These are phyloP conservation scores for Chrysanthemum lavandulifolium DNA, from an alignment of 129 eudicot genomes.

Conservation along the genomic window DNA sequence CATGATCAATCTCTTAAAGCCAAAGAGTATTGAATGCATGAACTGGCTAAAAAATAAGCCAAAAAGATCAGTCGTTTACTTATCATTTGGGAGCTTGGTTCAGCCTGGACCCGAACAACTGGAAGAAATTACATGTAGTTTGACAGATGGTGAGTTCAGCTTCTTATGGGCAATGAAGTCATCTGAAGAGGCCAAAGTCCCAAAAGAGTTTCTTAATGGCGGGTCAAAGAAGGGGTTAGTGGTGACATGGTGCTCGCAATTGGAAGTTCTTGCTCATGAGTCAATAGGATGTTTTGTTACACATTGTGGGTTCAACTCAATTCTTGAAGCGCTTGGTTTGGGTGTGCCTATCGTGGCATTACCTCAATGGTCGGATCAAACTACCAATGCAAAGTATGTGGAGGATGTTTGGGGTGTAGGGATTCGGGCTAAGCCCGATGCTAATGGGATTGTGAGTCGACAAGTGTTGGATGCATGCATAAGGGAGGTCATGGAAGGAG, in stretches of 20 bases:
- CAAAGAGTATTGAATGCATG: conserved; percentile 30
- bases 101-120: conserved; percentile 33
- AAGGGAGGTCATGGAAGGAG: conserved; percentile 45
- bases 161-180: conserved; percentile 40
- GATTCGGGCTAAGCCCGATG: conserved; percentile 29
- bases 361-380: conserved; percentile 44
- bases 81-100: conserved; percentile 35
- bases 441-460: conserved; percentile 33
- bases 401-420: conserved; percentile 45
- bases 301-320: conserved; percentile 43
- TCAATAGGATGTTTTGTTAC: conserved; percentile 45
- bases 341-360: conserved; percentile 39
- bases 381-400: conserved; percentile 39
- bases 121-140: conserved; percentile 27
- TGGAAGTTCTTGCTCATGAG: conserved; percentile 38
- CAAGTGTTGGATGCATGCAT: conserved; percentile 29
- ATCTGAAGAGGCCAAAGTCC: conserved; percentile 15
- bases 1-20: conserved; percentile 15
- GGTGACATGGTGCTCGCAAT: conserved; percentile 40
- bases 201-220: conserved; percentile 9
- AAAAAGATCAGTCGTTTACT: conserved; percentile 31
- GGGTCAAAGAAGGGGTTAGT: conserved; percentile 27
- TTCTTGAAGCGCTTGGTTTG: conserved; percentile 35
- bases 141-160: conserved; percentile 16
- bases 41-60: conserved; percentile 38